Percentiles rank a stretch among this genome's conserved stretches.
Evolutionary conservation across 2,329 filamentous ascomycete species (phyloP).

Genomic region (Trichoderma koningii): DNA sequence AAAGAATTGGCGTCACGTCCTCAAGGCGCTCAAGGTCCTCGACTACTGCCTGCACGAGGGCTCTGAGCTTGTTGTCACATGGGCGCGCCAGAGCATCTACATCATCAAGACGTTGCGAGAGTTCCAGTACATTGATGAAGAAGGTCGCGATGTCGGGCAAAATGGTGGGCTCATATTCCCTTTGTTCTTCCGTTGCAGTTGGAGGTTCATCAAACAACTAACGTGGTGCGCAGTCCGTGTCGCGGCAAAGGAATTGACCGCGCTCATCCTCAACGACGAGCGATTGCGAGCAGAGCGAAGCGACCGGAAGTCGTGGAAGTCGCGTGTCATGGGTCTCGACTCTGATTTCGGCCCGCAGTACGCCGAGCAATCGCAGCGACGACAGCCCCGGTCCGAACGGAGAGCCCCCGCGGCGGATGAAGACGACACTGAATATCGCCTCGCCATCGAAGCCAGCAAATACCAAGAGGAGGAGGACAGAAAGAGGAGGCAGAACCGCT

Average conservation of each 20-base stretch:
- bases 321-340: conserved; percentile 88
- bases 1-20: conserved; percentile 98
- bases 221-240: conserved; percentile 69
- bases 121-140: conserved; percentile 95
- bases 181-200: not conserved
- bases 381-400: conserved; percentile 52
- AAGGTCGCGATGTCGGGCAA: conserved; percentile 91
- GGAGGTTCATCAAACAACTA: conserved; percentile 22
- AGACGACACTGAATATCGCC: conserved; percentile 84
- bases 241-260: conserved; percentile 92
- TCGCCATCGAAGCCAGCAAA: conserved; percentile 94
- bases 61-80: conserved; percentile 93
- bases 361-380: conserved; percentile 44
- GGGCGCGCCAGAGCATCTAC: conserved; percentile 97
- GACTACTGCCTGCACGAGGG: conserved; percentile 98
- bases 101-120: conserved; percentile 98
- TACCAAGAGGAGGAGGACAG: conserved; percentile 90
- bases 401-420: conserved; percentile 62
- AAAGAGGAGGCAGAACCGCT: conserved; percentile 67
- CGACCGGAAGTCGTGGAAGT: conserved; percentile 95
- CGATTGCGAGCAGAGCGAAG: conserved; percentile 84
- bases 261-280: conserved; percentile 90
- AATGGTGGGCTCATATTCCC: conserved; percentile 67
- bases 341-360: conserved; percentile 62
- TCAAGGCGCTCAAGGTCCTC: conserved; percentile 95